Percentiles rank a stretch among this genome's conserved stretches.
Conservation (phyloP, 2,329 filamentous ascomycete species). For the Trematosphaeria pertusa region DNA sequence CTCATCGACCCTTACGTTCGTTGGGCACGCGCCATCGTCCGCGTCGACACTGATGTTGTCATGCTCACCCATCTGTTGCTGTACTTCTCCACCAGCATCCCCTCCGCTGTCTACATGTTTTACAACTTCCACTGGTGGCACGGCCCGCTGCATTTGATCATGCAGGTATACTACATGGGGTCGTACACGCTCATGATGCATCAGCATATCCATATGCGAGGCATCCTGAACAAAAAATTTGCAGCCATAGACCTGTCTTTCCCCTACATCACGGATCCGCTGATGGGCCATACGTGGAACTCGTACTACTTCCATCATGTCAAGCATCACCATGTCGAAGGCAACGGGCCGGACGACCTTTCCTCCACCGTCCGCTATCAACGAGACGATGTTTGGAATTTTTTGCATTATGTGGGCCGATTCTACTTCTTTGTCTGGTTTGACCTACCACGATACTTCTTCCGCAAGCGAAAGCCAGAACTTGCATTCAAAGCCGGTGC, state of each 20-base stretch:
- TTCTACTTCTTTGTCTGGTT: constrained; percentile 78
- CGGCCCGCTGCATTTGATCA: constrained; percentile 68
- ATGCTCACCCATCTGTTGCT: constrained; percentile 79
- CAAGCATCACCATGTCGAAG: constrained; percentile 85
- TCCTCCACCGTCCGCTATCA: constrained; percentile 80
- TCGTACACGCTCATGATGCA: constrained; percentile 84
- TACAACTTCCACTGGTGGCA: constrained; percentile 72
- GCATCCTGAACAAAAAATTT: constrained; percentile 66
- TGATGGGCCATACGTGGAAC: constrained; percentile 87
- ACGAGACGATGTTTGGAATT: constrained; percentile 70
- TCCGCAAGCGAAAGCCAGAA: constrained; percentile 64
- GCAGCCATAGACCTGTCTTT: constrained; percentile 68
- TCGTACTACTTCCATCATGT: constrained; percentile 86
- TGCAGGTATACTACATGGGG: constrained; percentile 74
- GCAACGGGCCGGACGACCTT: constrained; percentile 77
- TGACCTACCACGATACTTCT: constrained; percentile 77
- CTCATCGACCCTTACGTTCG: constrained; percentile 67
- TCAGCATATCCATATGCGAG: constrained; percentile 81
- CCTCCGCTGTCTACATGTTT: constrained; percentile 71
- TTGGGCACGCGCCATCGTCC: constrained; percentile 64
- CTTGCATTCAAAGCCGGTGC: constrained; percentile 63
- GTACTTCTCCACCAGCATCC: constrained; percentile 73
- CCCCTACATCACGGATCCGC: constrained; percentile 75
- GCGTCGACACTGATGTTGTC: constrained; percentile 74
- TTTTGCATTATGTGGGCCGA: constrained; percentile 74